Evolutionary conservation across 2,329 filamentous ascomycete genomes (phyloP).

Genomic region (Botrytis tulipae): DNA sequence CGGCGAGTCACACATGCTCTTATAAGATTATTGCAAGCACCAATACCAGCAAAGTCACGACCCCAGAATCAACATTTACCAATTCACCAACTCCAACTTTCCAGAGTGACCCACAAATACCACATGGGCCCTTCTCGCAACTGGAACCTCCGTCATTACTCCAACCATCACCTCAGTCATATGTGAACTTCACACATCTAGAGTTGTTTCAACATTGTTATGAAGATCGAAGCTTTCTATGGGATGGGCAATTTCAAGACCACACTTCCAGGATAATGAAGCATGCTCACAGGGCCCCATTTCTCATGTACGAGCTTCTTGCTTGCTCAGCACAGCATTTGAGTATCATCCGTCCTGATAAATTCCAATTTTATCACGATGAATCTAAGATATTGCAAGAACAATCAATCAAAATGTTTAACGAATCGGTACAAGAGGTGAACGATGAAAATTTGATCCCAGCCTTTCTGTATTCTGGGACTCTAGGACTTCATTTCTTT

Average conservation of each 20-base stretch:
- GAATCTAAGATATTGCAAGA: constrained; percentile 39
- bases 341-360: constrained; percentile 30
- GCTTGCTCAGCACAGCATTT: constrained; percentile 40
- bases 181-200: constrained; percentile 38
- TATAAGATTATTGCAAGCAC: background rate
- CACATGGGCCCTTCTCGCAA: background rate
- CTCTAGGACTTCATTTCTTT: constrained; percentile 41
- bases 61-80: background rate
- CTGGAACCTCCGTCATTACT: background rate
- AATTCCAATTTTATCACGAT: constrained; percentile 32
- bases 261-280: background rate
- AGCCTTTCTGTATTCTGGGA: constrained; percentile 37
- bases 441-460: constrained; percentile 30
- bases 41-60: background rate
- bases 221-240: background rate
- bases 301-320: constrained; percentile 39
- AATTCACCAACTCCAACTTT: background rate
- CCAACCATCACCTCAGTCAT: constrained; percentile 7
- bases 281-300: constrained; percentile 29
- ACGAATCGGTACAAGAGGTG: constrained; percentile 29
- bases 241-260: background rate
- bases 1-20: constrained; percentile 5
- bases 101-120: background rate
- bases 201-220: constrained; percentile 39
- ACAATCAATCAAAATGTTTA: constrained; percentile 36